Percentiles rank a stretch among this genome's conserved stretches.
Evolutionary conservation across 1,284 basidiomycete species (phyloP).

Genomic region (Leccinum cinnamomeum): DNA sequence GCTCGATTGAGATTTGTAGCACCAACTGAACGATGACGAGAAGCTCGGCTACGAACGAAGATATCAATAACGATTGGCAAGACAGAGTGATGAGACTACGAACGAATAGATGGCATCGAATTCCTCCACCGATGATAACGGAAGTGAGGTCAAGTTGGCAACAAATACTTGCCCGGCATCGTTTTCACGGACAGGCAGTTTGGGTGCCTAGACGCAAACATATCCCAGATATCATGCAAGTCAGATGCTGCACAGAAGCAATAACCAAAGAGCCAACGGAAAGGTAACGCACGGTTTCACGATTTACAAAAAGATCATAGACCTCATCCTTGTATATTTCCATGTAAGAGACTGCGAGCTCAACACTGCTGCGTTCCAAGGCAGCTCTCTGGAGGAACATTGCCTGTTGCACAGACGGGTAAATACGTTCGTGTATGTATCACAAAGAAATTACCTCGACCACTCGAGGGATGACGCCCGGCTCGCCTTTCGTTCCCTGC

Average conservation of each 20-base stretch:
- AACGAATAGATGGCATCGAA: constrained; percentile 68
- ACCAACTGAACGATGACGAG: constrained; percentile 76
- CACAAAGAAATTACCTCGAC: constrained; percentile 48
- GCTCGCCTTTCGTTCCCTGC: constrained; percentile 68
- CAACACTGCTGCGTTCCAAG: constrained; percentile 41
- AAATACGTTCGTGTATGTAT: no score
- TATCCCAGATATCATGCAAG: no score
- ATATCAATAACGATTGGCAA: background rate
- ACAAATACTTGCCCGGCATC: no score
- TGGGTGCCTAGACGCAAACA: constrained; percentile 76
- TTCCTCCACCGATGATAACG: constrained; percentile 53
- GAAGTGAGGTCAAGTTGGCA: constrained; percentile 60
- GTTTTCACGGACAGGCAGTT: constrained; percentile 70
- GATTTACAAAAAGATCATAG: constrained; percentile 73
- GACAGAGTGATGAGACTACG: constrained; percentile 27
- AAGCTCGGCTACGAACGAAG: constrained; percentile 49
- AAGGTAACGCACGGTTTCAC: constrained; percentile 56
- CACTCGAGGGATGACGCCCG: constrained; percentile 74
- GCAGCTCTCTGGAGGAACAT: no score
- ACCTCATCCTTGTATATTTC: constrained; percentile 79
- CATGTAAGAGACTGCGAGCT: constrained; percentile 69
- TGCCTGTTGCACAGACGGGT: constrained; percentile 26
- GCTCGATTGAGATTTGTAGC: constrained; percentile 76
- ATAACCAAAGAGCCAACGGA: background rate
- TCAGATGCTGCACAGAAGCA: background rate